Conservation (phyloP, 805 yeast species). For the Deakozyma indianensis region DNA sequence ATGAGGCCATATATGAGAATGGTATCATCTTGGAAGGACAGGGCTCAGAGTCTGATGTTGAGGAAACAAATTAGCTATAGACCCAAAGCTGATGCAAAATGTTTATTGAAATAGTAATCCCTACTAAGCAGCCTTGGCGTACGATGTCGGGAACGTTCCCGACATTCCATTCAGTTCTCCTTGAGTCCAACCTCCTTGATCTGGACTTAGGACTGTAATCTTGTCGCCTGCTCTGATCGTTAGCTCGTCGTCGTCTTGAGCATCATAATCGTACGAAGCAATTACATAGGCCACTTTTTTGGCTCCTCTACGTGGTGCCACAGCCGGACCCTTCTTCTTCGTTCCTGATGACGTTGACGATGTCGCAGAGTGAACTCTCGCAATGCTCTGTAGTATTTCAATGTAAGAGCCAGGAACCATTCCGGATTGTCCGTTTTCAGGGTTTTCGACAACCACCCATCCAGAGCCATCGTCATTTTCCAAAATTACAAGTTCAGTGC, state of each 20-base stretch:
- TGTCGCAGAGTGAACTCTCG: constrained; percentile 5
- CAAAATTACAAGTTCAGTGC: constrained; percentile 45
- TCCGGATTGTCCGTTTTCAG: constrained; percentile 32
- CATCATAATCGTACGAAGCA: constrained; percentile 62
- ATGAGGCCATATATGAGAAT: background rate
- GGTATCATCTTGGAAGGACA: too few relatives aligned
- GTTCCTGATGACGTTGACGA: constrained; percentile 2
- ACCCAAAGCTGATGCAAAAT: too few relatives aligned
- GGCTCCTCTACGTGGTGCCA: constrained; percentile 65
- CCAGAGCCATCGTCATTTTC: constrained; percentile 81
- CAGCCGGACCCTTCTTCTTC: constrained; percentile 57
- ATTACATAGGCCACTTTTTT: constrained; percentile 40
- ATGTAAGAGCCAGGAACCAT: constrained; percentile 78
- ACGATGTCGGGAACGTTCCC: constrained; percentile 72
- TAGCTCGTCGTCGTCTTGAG: constrained; percentile 72
- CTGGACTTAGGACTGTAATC: constrained; percentile 46
- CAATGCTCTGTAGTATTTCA: constrained; percentile 25
- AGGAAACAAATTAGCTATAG: too few relatives aligned
- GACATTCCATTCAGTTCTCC: constrained; percentile 58
- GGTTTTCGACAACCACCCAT: constrained; percentile 65
- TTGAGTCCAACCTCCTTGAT: constrained; percentile 90
- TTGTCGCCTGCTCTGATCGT: constrained; percentile 59
- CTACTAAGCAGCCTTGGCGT: too few relatives aligned
- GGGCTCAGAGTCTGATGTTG: too few relatives aligned
- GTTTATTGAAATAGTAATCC: too few relatives aligned